These are phyloP conservation scores for Vitis cinerea DNA, from an alignment of 164 flowering plant species.

Conservation along the genomic window DNA sequence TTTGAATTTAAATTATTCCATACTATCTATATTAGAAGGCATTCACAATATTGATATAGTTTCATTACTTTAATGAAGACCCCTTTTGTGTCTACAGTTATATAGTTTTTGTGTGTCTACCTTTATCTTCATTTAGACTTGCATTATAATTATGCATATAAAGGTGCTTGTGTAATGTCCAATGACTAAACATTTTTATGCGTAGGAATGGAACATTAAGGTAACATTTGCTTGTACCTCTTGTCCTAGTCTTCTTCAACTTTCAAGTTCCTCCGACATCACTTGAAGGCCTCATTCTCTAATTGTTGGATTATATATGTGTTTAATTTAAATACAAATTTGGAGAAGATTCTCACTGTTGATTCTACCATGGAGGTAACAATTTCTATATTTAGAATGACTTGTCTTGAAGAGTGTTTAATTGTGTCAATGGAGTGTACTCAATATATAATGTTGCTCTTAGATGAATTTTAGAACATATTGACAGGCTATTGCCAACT, in stretches of 20 bases:
- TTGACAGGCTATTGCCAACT: no score
- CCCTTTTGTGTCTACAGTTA: no score
- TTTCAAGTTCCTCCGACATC: constrained; percentile 71
- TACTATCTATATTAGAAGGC: neutral
- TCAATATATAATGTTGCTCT: no score
- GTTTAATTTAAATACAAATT: constrained; percentile 87
- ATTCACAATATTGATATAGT: no score
- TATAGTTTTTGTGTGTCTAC: neutral
- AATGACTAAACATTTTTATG: neutral
- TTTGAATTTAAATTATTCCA: neutral
- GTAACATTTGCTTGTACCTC: constrained; percentile 90
- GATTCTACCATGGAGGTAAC: no score
- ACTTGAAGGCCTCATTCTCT: constrained; percentile 91
- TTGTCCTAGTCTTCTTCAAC: constrained; percentile 67
- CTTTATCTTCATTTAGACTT: neutral
- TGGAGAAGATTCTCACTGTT: constrained; percentile 41
- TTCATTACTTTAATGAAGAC: no score
- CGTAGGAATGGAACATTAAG: constrained; percentile 94
- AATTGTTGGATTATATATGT: constrained; percentile 90
- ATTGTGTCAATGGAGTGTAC: no score
- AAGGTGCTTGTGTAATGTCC: neutral
- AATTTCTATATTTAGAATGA: no score
- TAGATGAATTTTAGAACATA: no score
- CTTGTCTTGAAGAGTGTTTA: no score
- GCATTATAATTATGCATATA: neutral